Conservation (phyloP, 1,139 yeast species). For the Kazachstania sp. region DNA sequence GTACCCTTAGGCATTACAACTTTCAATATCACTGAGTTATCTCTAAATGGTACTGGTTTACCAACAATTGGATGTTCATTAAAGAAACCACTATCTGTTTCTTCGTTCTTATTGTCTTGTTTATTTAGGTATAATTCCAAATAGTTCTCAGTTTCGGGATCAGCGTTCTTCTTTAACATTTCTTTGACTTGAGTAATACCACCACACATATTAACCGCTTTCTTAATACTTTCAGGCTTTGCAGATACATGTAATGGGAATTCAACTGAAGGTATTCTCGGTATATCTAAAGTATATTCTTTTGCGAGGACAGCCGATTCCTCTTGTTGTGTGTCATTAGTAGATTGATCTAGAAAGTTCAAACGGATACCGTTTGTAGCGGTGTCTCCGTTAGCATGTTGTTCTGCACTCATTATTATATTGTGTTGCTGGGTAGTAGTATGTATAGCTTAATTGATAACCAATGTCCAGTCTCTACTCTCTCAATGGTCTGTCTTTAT, state of each 20-base stretch:
- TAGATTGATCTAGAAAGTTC: neutral
- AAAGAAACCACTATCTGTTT: conserved; percentile 14
- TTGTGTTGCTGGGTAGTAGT: too few species aligned
- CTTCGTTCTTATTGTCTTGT: conserved; percentile 6
- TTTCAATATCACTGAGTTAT: conserved; percentile 60
- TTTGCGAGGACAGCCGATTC: conserved; percentile 34
- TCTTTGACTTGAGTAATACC: conserved; percentile 44
- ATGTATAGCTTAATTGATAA: too few species aligned
- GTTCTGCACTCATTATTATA: neutral
- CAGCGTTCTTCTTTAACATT: conserved; percentile 33
- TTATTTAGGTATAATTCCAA: conserved; percentile 44
- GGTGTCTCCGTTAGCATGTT: too few species aligned
- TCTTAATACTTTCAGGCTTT: conserved; percentile 39
- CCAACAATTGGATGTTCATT: conserved; percentile 76
- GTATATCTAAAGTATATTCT: conserved; percentile 56
- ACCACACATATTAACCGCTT: conserved; percentile 71
- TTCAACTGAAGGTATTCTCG: conserved; percentile 68
- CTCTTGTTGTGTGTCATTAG: neutral
- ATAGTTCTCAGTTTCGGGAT: conserved; percentile 50
- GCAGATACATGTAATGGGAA: conserved; percentile 59
- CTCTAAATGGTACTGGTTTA: conserved; percentile 34
- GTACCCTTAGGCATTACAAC: conserved; percentile 60
- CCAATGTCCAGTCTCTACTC: too few species aligned
- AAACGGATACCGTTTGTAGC: neutral
- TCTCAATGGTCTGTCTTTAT: neutral